These are phyloP conservation scores for Priceomyces carsonii DNA, from an alignment of 805 yeast species.

Conservation along the genomic window DNA sequence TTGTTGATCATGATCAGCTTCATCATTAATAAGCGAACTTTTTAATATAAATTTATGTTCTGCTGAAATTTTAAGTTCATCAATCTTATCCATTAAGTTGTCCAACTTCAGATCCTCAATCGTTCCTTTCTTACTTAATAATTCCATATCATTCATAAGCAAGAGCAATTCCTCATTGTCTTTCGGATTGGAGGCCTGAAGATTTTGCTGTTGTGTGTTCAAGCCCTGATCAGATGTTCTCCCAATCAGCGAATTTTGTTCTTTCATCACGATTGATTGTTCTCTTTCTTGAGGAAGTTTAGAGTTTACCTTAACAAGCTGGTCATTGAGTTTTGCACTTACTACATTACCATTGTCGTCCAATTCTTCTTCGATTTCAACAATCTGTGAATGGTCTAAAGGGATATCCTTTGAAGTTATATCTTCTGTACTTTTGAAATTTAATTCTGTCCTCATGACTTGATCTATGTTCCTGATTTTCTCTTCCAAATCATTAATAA, in stretches of 20 bases:
- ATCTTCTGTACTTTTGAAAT: constrained; percentile 20
- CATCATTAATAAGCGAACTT: constrained; percentile 1
- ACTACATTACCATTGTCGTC: constrained; percentile 82
- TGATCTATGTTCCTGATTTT: constrained; percentile 45
- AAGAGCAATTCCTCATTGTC: too few species aligned
- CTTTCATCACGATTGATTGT: not conserved
- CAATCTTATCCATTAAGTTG: constrained; percentile 25
- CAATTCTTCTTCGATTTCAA: constrained; percentile 77
- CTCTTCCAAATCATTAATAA: constrained; percentile 38
- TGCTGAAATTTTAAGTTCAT: constrained; percentile 21
- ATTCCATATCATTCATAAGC: constrained; percentile 37
- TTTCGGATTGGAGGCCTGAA: too few species aligned
- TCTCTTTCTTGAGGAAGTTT: not conserved
- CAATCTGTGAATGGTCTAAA: constrained; percentile 59
- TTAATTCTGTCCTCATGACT: constrained; percentile 31
- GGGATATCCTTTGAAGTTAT: constrained; percentile 17
- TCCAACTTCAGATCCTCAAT: constrained; percentile 14
- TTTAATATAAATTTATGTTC: constrained; percentile 31
- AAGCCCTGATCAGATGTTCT: too few species aligned
- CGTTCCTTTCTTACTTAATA: constrained; percentile 28
- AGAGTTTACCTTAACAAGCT: constrained; percentile 1
- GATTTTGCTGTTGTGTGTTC: too few species aligned
- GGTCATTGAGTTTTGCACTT: constrained; percentile 25
- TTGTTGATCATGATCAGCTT: not conserved
- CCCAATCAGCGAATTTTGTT: not conserved